Evolutionary conservation across 257 asterid species (phyloP), one percentile per base, ranked within the genome.

Genomic region (Plantago elongata): DNA sequence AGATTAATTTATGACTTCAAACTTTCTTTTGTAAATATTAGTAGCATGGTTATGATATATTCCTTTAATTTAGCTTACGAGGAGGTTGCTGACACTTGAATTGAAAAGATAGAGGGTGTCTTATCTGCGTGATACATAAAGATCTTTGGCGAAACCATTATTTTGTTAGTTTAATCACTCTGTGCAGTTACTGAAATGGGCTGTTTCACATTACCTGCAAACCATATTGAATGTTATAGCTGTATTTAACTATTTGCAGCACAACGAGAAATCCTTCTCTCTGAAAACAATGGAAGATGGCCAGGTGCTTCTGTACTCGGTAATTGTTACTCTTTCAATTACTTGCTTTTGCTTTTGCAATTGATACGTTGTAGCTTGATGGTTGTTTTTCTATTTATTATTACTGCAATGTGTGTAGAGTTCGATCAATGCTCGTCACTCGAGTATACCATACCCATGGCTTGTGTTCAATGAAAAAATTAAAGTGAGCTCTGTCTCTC

Each of bases 261-360:
- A 83, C 66, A 93, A 93, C 69, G 95, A 89, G 27, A 89, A 79
- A 79, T 79, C 96, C 17, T 83, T 87, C 78, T 83, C 88, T 64
- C 81, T 93, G 74, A 93, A 89, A 83, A 89, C 97, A 11, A 93
- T 89, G 99, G 97, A 93, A 78, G 99, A 93, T 63, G 99, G 99
- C 60, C 78, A 62, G 46, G 97, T 87, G 72, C 83, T 75, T 74
- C 66, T 87, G 62, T 72, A 86, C 83, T 83, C 85, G 48, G 99
- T 93, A 75, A 81, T 97, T 76, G 29, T 60, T 69, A 62, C 50
- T 38, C 58, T 67, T 44, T 55, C 54, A 58, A 56, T 62, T 58
- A n/a, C 57, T 47, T 62, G 40, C 47, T 44, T 27, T 57, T 69
- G 18, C 38, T 45, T 17, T 71, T 38, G 34, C 51, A 40, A 49